Base-by-base conservation (phyloP, 176 grass and related monocot species). In the Metroxylon sagu region DNA sequence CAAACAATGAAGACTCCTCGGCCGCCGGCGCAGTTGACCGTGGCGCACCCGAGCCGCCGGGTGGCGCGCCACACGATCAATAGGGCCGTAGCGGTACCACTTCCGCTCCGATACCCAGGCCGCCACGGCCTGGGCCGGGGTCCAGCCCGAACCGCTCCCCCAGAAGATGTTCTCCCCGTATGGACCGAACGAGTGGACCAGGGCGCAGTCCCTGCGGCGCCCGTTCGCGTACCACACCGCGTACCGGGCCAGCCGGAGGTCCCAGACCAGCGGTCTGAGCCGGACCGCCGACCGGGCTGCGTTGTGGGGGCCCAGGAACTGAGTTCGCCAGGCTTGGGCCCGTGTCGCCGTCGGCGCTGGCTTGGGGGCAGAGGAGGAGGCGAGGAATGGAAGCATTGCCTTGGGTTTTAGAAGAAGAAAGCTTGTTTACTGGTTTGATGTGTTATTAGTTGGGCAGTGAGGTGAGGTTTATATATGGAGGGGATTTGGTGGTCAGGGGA, bases 161-260 rank as follows among this genome's bases (percentile, higher is more conserved):
- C 82, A 85, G 79, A 89, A 95, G 17, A 95, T 67, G 79, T 95
- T 95, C 82, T 95, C 90, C 5, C 90, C 90, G 70, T 95, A 95
- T 2, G 72, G 73, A 16, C 79, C 76, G 61, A 67, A 56, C 30
- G 90, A 95, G 71, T 95, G 90, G 59, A 54, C 75, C 76, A 95
- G 79, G 27, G 80, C 67, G 74, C 90, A 95, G 77, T 95, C 85
- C 14, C 73, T 71, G 56, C 79, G 72, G 19, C 85, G 61, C 28
- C 76, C 25, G 50, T 81, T 51, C 3, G 86, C 90, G 51, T 86
- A 95, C 77, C 49, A 52, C 65, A 66, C 73, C 55, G 90, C 90
- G 66, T 86, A 86, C 4, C 56, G 27, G 4, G 86, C 90, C 65
- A 86, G 82, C 3, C 28, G 39, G 18, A 70, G 27, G 71, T 83